Evolutionary conservation across 1,284 basidiomycete species (phyloP).

Genomic region (Sporisorium graminicola): DNA sequence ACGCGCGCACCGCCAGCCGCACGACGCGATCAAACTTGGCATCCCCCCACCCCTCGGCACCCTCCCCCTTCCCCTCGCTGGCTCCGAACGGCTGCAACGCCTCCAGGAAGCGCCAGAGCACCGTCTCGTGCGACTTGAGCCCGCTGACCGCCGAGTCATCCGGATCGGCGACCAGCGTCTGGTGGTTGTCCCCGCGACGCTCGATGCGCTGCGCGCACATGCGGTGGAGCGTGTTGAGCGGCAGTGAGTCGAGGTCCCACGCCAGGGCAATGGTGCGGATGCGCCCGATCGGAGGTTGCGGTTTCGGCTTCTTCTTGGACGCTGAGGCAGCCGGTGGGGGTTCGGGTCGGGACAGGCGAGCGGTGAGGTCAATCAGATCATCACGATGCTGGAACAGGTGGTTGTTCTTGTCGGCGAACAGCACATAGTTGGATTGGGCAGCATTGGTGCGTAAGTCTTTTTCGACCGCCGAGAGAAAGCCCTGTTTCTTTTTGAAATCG

Average conservation of each 20-base stretch:
- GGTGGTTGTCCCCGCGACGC: constrained; percentile 63
- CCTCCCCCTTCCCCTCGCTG: constrained; percentile 61
- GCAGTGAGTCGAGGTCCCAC: constrained; percentile 53
- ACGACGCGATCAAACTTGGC: constrained; percentile 77
- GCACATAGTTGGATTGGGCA: constrained; percentile 13
- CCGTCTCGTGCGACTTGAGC: constrained; percentile 77
- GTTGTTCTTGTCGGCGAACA: constrained; percentile 68
- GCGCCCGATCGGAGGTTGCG: constrained; percentile 15
- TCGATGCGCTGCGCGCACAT: constrained; percentile 57
- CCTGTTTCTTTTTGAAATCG: constrained; percentile 84
- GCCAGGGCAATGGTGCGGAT: constrained; percentile 59
- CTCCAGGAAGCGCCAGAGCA: constrained; percentile 81
- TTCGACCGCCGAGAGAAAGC: constrained; percentile 83
- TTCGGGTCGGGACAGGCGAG: constrained; percentile 22
- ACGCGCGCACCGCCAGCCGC: constrained; percentile 76
- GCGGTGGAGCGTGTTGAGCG: constrained; percentile 56
- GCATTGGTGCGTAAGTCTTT: constrained; percentile 44
- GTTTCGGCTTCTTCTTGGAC: constrained; percentile 13
- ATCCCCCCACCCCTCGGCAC: constrained; percentile 69
- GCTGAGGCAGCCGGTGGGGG: neutral
- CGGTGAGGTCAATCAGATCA: constrained; percentile 56
- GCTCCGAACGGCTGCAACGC: constrained; percentile 76
- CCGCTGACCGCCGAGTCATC: constrained; percentile 1
- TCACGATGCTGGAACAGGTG: constrained; percentile 65
- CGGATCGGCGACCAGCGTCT: constrained; percentile 54